Conservation (phyloP, 805 yeast species). For the Lipomyces mesembrius region DNA sequence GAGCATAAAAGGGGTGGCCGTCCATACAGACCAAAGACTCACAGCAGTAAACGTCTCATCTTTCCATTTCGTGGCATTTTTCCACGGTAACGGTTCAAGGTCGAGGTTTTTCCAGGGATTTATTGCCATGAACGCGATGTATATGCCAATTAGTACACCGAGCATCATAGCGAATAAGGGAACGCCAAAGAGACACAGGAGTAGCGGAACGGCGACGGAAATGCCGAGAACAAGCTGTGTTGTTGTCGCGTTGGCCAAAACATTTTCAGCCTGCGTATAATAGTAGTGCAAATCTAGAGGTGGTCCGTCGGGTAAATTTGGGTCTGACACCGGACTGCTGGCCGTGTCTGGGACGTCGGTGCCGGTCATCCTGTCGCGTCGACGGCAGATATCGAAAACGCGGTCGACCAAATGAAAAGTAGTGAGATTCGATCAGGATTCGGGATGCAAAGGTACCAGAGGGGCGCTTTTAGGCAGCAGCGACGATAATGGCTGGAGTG, state of each 20-base stretch:
- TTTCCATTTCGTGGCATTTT: conserved; percentile 15
- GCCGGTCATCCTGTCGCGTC: too few species aligned
- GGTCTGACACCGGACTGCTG: too few species aligned
- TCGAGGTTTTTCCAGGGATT: conserved; percentile 22
- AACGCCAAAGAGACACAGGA: conserved; percentile 27
- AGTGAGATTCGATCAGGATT: too few species aligned
- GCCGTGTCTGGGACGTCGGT: too few species aligned
- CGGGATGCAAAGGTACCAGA: too few species aligned
- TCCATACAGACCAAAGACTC: neutral
- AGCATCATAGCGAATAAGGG: conserved; percentile 32
- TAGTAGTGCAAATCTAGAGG: conserved; percentile 2
- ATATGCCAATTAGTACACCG: conserved; percentile 27
- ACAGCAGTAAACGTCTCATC: conserved; percentile 19
- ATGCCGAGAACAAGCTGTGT: conserved; percentile 23
- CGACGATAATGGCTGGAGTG: too few species aligned
- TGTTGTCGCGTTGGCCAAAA: conserved; percentile 29
- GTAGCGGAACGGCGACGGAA: conserved; percentile 15
- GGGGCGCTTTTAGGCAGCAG: too few species aligned
- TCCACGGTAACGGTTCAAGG: conserved; percentile 30
- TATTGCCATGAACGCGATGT: conserved; percentile 25
- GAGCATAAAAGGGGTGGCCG: neutral
- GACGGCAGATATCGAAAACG: too few species aligned
- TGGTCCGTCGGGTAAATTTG: too few species aligned
- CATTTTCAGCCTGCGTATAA: conserved; percentile 15
- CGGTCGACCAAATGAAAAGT: too few species aligned